Percentiles rank a stretch among this genome's conserved stretches.
These are phyloP conservation scores for Neotropicomus parvogracilis DNA, from an alignment of 1,284 basidiomycete genomes.

Conservation along the genomic window DNA sequence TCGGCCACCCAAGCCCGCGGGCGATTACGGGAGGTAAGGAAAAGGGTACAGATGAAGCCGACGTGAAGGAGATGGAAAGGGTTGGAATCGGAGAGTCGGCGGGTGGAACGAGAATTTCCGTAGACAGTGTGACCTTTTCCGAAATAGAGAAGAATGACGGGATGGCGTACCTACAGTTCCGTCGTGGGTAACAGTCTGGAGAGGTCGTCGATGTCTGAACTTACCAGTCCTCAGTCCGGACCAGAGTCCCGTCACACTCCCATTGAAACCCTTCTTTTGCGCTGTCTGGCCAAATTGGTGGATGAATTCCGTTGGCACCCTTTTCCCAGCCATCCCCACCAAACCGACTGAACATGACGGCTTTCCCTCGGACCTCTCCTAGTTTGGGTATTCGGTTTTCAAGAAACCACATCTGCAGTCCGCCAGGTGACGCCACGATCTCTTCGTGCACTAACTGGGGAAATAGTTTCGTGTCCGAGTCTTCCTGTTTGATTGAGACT, in stretches of 20 bases:
- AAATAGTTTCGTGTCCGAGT: constrained; percentile 52
- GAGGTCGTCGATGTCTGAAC: constrained; percentile 21
- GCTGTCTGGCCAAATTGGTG: constrained; percentile 79
- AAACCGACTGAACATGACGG: constrained; percentile 80
- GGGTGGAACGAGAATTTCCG: constrained; percentile 49
- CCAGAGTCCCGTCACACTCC: constrained; percentile 63
- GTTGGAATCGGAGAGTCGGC: constrained; percentile 39
- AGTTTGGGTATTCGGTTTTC: constrained; percentile 73
- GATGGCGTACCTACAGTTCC: constrained; percentile 65
- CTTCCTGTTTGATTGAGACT: constrained; percentile 86
- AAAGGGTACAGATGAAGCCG: constrained; percentile 77
- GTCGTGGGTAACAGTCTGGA: background rate
- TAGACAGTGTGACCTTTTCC: constrained; percentile 66
- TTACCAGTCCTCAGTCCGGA: constrained; percentile 81
- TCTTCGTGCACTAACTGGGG: constrained; percentile 63
- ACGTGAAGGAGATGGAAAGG: constrained; percentile 72
- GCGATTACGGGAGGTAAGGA: constrained; percentile 73
- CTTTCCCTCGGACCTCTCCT: constrained; percentile 79
- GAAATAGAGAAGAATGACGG: constrained; percentile 73
- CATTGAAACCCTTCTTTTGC: constrained; percentile 67
- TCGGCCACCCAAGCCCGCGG: constrained; percentile 77
- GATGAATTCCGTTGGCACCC: constrained; percentile 76
- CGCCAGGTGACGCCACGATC: constrained; percentile 55
- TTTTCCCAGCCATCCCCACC: constrained; percentile 59
- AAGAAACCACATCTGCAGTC: constrained; percentile 71